A percentile compares a stretch with the other conserved stretches of the same genome.
These are phyloP conservation scores for Ephemerocybe angulata DNA, from an alignment of 768 basidiomycete species.

Conservation along the genomic window DNA sequence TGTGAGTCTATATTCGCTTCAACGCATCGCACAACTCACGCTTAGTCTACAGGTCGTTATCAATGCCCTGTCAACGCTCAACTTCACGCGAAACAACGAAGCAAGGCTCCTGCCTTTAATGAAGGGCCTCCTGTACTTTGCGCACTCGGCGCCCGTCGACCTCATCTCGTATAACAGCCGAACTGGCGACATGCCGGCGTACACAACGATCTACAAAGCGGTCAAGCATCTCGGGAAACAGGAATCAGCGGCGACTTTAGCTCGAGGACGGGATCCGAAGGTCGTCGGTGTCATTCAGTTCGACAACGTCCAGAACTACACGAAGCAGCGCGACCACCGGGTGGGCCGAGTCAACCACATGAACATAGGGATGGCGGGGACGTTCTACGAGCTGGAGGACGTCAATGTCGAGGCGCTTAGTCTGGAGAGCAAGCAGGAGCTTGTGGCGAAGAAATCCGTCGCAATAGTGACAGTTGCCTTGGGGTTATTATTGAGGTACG, in stretches of 20 bases:
- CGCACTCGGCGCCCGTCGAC: conserved; percentile 13
- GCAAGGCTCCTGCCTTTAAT: conserved; percentile 19
- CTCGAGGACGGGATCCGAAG: conserved; percentile 13
- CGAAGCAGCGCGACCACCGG: not conserved
- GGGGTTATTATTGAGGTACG: too few relatives aligned
- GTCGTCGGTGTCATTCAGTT: conserved; percentile 16
- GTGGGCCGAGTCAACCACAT: not conserved
- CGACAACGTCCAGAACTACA: conserved; percentile 26
- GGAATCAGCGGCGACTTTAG: conserved; percentile 13
- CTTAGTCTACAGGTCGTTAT: conserved; percentile 6
- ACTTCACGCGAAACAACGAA: conserved; percentile 12
- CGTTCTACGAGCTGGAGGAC: not conserved
- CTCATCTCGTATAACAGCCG: conserved; percentile 13
- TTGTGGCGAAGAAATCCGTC: too few relatives aligned
- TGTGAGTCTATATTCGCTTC: not conserved
- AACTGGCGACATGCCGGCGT: conserved; percentile 14
- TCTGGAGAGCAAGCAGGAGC: conserved; percentile 12
- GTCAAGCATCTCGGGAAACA: conserved; percentile 18
- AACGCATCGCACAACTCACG: conserved; percentile 1
- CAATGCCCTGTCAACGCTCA: conserved; percentile 2
- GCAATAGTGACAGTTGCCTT: too few relatives aligned
- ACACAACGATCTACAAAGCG: conserved; percentile 17
- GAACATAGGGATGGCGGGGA: not conserved
- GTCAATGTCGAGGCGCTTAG: not conserved
- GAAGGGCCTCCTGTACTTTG: conserved; percentile 18